Conservation (phyloP, 169 alveolate genomes). For the Pseudocohnilembus persalinus region DNA sequence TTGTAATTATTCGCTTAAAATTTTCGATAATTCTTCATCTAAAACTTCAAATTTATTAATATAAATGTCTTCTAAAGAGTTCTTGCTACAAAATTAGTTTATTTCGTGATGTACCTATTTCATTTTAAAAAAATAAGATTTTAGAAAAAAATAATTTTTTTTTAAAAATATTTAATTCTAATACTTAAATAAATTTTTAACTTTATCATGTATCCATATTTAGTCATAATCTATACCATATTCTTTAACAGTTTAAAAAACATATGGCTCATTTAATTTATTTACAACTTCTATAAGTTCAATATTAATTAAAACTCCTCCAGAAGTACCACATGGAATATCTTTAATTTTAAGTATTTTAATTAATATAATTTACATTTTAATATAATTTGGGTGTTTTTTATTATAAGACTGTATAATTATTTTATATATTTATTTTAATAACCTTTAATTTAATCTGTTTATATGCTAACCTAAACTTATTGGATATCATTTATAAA, state of each 20-base stretch:
- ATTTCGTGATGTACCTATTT: neutral
- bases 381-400: no score
- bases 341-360: neutral
- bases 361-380: neutral
- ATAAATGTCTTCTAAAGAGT: neutral
- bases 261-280: neutral
- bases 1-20: neutral
- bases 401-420: no score
- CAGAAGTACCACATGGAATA: neutral
- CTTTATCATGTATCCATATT: neutral
- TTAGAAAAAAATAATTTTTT: no score
- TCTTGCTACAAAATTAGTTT: neutral
- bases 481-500: neutral
- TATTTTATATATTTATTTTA: no score
- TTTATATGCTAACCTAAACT: neutral
- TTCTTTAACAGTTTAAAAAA: neutral
- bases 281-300: neutral
- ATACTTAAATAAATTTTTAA: no score
- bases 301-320: neutral
- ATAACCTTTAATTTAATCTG: neutral
- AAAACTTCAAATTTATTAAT: neutral
- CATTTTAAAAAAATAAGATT: no score
- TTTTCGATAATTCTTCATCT: neutral
- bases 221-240: neutral
- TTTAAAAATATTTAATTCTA: no score